A percentile compares a stretch with the other conserved stretches of the same genome.
Conservation (phyloP, 2,329 filamentous ascomycete genomes). For the Proliferodiscus dingleyae region DNA sequence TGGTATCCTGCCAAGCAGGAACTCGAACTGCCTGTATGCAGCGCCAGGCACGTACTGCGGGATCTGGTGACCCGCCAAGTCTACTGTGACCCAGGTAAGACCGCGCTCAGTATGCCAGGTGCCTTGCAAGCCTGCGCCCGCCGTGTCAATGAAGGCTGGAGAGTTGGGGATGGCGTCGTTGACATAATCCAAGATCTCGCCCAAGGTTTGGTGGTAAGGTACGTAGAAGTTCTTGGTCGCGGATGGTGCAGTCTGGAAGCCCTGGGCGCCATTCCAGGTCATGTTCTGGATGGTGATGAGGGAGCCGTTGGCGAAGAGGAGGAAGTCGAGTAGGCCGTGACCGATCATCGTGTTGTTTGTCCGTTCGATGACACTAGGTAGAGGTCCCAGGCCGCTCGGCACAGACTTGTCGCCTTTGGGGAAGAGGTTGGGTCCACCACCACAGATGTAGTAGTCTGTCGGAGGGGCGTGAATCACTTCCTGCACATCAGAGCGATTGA, state of each 20-base stretch:
- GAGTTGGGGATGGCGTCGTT: conserved; percentile 14
- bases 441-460: conserved; percentile 60
- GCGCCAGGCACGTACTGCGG: conserved; percentile 53
- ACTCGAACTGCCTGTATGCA: conserved; percentile 56
- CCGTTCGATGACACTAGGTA: conserved; percentile 68
- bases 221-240: conserved; percentile 23
- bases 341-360: conserved; percentile 70
- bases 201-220: conserved; percentile 44
- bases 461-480: conserved; percentile 61
- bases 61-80: conserved; percentile 49
- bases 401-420: conserved; percentile 46
- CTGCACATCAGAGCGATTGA: conserved; percentile 57
- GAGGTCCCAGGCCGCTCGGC: conserved; percentile 50
- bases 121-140: conserved; percentile 36
- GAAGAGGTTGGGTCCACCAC: conserved; percentile 41
- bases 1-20: conserved; percentile 53
- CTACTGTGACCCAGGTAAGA: conserved; percentile 54
- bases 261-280: conserved; percentile 59
- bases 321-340: conserved; percentile 53
- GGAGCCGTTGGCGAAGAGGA: conserved; percentile 55
- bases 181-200: conserved; percentile 37
- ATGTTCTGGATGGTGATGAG: conserved; percentile 62
- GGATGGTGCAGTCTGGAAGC: conserved; percentile 46
- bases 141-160: conserved; percentile 21
- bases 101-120: conserved; percentile 56